A percentile compares a stretch with the other conserved stretches of the same genome.
Evolutionary conservation across 2,329 filamentous ascomycete genomes (phyloP).

Genomic region (Pseudogymnoascus sp.): DNA sequence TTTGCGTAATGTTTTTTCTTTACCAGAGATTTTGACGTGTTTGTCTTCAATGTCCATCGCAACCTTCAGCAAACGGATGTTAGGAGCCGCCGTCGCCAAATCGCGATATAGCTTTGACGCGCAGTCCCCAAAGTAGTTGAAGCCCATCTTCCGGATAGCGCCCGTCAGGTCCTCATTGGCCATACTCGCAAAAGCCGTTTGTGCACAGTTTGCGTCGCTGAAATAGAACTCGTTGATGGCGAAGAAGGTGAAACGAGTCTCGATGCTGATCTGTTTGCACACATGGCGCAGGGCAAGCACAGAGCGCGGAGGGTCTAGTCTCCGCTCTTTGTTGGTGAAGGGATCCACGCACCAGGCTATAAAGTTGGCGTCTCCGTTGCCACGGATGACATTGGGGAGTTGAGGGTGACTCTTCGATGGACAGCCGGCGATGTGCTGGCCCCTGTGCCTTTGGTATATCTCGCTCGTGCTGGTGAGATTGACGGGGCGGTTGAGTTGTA

Average conservation of each 20-base stretch:
- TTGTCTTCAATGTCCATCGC: not conserved
- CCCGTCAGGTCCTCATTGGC: not conserved
- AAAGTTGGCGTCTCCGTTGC: not conserved
- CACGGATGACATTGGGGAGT: not conserved
- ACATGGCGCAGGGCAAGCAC: not conserved
- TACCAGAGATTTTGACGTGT: not conserved
- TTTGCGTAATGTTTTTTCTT: not conserved
- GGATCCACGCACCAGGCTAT: not conserved
- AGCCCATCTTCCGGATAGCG: not conserved
- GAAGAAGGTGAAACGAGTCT: not conserved
- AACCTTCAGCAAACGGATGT: not conserved
- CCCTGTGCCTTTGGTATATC: not conserved
- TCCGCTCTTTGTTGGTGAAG: not conserved
- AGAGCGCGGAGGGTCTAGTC: not conserved
- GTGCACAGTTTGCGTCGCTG: not conserved
- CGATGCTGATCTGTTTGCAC: not conserved
- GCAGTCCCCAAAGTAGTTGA: not conserved
- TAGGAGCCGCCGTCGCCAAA: not conserved
- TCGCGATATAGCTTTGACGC: not conserved
- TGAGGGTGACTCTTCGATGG: not conserved
- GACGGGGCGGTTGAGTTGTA: not conserved
- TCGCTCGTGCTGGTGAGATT: not conserved
- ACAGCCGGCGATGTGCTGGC: not conserved
- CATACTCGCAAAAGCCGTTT: not conserved
- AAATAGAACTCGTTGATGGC: not conserved